Evolutionary conservation across 176 grass and related monocot species (phyloP), one percentile per base, ranked within the genome.

Genomic region (Musa acuminata): DNA sequence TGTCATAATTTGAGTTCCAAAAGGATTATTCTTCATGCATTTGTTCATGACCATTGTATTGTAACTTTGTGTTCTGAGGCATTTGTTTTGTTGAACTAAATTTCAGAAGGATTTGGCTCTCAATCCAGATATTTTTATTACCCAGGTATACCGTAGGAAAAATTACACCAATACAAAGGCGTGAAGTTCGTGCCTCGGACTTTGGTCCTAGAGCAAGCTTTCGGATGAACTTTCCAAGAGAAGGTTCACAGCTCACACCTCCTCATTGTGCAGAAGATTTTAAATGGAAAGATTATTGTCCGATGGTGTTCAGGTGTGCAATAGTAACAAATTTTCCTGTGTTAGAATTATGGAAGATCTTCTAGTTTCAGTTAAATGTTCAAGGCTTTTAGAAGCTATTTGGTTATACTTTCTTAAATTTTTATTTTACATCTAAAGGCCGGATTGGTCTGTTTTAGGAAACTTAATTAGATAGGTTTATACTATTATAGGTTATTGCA

Each of bases 281-380:
- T 85, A 93, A 91, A 85, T 99, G 95, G 95, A 99, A 99, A 62
- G 95, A 99, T 67, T 99, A 99, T 67, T 99, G 95, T 54, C 95
- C 95, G 43, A 94, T 99, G 95, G 95, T 99, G 52, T 99, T 99
- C 86, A 99, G 95, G 95, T 99, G 73, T 2, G 62, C 79, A 72
- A 55, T 62, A 77, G 25, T 77, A 2, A 67, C 9, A 12, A 21
- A n/a, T 59, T 29, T 55, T 69, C 22, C 43, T 22, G 1, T 43
- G 0, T 16, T 21, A 8, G 51, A 35, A 5, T 52, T 53, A 19
- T 75, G 57, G 19, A 19, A 27, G 35, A 4, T 9, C 17, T 59
- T 50, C 29, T 8, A 59, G 59, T 75, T 75, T 5, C 72, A n/a
- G 23, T 60, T 75, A 27, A 8, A 16, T 13, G 8, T 75, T 60